These are phyloP conservation scores for Massariosphaeria phaeospora DNA, from an alignment of 495 filamentous ascomycete species.

Conservation along the genomic window DNA sequence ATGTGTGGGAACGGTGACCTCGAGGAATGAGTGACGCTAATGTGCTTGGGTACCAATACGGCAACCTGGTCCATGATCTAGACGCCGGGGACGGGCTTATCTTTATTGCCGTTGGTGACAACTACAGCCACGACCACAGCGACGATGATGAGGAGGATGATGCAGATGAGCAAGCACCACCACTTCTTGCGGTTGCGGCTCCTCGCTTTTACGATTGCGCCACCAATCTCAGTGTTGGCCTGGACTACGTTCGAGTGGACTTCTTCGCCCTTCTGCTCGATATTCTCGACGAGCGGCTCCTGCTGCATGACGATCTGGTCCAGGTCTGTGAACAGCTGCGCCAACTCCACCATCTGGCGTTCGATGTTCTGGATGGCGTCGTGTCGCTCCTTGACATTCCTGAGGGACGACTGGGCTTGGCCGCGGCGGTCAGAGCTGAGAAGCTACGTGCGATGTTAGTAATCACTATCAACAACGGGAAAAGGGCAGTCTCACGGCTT, in stretches of 20 bases:
- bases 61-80: neutral
- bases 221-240: constrained; percentile 72
- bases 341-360: constrained; percentile 76
- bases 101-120: constrained; percentile 14
- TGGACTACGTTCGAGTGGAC: constrained; percentile 70
- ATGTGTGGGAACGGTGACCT: neutral
- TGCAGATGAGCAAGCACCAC: constrained; percentile 75
- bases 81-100: neutral
- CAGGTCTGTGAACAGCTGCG: constrained; percentile 78
- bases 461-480: neutral
- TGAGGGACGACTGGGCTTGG: constrained; percentile 70
- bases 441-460: constrained; percentile 39
- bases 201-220: constrained; percentile 73
- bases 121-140: constrained; percentile 43
- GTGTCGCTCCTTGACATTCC: constrained; percentile 76
- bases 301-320: constrained; percentile 78
- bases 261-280: constrained; percentile 77
- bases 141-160: constrained; percentile 47
- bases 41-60: too few species aligned
- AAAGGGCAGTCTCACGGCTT: constrained; percentile 56
- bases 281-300: constrained; percentile 66
- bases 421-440: constrained; percentile 66
- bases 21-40: too few species aligned
- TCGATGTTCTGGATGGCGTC: constrained; percentile 88
- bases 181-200: constrained; percentile 92